Base-by-base conservation (phyloP, 2,329 filamentous ascomycete species). In the Bipolaris oryzae region DNA sequence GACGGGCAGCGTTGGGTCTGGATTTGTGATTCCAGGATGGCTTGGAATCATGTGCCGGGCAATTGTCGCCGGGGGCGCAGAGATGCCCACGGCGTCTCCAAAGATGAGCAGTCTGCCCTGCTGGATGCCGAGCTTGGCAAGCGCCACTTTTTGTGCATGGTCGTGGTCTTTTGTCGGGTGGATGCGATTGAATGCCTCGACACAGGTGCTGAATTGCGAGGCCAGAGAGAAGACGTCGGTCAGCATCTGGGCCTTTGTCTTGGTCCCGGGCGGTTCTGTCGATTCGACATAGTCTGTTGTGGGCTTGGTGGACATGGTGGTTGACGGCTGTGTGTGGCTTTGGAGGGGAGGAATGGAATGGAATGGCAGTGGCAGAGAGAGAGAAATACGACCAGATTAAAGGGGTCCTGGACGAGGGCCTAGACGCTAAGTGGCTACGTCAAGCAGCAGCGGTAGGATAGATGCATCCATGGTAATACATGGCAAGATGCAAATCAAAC, bases 21-120 rank as follows among this genome's bases (percentile, higher is more conserved):
- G 78, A 49, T 81, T 80, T 11, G 77, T 76, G 21, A 74, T 62
- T 38, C 74, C 77, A 35, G 79, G 78, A 52, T 78, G 76, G 51
- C 71, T 74, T 18, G 79, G 79, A 28, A 81, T 75, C 64, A 79
- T 79, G 53, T 76, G 75, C 43, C 74, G 70, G 21, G 79, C 79
- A 50, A 80, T 79, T 1, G 69, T 73, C 2, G 72, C 66, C 16
- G 79, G 79, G 16, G 79, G 79, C 18, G 77, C 77, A 18, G 74
- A 75, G 25, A 82, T 76, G 21, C 79, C 79, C 10, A 81, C 72
- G 5, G 76, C 76, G 63, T 80, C 77, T n/a, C 79, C 80, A 72
- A 79, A 81, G 56, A 80, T 80, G 53, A 82, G 70, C 43, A 82
- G 72, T 23, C 79, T 73, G 35, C 78, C 78, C 64, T 82, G 80